Base-by-base conservation (phyloP, 2,329 filamentous ascomycete species). In the Aspergillus sp. region DNA sequence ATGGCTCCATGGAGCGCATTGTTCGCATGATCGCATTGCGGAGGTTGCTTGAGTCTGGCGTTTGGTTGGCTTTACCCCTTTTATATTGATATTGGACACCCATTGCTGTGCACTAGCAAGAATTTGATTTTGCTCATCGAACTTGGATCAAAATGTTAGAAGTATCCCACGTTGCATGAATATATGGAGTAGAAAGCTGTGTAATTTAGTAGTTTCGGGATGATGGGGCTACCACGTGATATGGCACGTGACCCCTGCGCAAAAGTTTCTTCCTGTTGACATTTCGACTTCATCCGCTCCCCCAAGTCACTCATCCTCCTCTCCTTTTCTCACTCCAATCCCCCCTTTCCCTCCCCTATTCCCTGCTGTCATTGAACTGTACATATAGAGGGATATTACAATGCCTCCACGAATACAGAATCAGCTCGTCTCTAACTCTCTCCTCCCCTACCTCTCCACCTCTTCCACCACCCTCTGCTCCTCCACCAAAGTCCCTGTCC, bases 381-480 rank as follows among this genome's bases (percentile, higher is more conserved):
- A 38, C 35, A 47, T 7, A 22, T 2, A 22, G 17, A 20, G 44
- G 33, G 45, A 33, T 22, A n/a, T 50, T 51, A 50, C 19, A 43
- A 74, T 74, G 72, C 67, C 72, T 59, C 70, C 70, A 26, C 68
- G 71, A 65, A 64, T 74, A 67, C 65, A 70, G 52, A 68, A 58
- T 59, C 65, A 64, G 54, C 60, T 64, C 45, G 63, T 72, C 49
- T 65, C 69, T 40, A 68, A 63, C 55, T 62, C 65, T 38, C 62
- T 70, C 55, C 60, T 67, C 53, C 64, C 66, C 58, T 64, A 64
- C 55, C 54, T 68, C 55, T 65, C 67, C 45, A 60, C 60, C 41
- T 60, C 61, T 33, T 60, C 60, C 17, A 43, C 55, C 43, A 61
- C 59, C 14, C 45, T 54, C n/a, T 63, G 65, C 26, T 62, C 47